These are phyloP conservation scores for Salix koriyanagi DNA, from an alignment of 345 rosid species.

Conservation along the genomic window DNA sequence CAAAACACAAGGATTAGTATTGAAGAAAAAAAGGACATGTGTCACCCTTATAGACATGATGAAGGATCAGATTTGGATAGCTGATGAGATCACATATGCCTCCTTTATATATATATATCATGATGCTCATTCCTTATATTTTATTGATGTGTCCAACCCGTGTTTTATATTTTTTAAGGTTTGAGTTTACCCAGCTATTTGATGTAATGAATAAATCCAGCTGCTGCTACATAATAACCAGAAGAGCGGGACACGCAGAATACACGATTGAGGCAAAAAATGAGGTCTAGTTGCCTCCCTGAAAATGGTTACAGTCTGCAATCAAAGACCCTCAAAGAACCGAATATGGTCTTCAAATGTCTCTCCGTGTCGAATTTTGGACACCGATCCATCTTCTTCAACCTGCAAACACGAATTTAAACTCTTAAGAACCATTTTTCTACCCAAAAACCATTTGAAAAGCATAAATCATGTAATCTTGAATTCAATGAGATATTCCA, in stretches of 20 bases:
- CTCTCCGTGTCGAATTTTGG: constrained; percentile 81
- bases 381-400: constrained; percentile 74
- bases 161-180: too few species aligned
- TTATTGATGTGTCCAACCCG: too few species aligned
- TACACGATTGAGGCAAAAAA: neutral
- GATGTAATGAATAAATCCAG: too few species aligned
- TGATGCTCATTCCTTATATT: too few species aligned
- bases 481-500: neutral
- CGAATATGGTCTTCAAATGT: constrained; percentile 78
- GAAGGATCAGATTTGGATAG: too few species aligned
- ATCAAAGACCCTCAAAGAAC: constrained; percentile 68
- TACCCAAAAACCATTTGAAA: neutral
- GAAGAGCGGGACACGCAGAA: neutral
- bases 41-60: too few species aligned
- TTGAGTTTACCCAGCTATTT: too few species aligned
- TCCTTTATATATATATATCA: too few species aligned
- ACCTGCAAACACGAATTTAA: constrained; percentile 38
- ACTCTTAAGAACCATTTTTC: neutral
- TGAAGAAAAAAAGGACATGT: too few species aligned
- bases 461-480: neutral
- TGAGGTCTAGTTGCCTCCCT: neutral
- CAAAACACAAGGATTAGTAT: too few species aligned
- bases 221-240: neutral
- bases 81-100: too few species aligned
- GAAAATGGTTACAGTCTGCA: neutral